These are phyloP conservation scores for Thermochaetoides thermophila DNA, from an alignment of 495 filamentous ascomycete species.

Conservation along the genomic window DNA sequence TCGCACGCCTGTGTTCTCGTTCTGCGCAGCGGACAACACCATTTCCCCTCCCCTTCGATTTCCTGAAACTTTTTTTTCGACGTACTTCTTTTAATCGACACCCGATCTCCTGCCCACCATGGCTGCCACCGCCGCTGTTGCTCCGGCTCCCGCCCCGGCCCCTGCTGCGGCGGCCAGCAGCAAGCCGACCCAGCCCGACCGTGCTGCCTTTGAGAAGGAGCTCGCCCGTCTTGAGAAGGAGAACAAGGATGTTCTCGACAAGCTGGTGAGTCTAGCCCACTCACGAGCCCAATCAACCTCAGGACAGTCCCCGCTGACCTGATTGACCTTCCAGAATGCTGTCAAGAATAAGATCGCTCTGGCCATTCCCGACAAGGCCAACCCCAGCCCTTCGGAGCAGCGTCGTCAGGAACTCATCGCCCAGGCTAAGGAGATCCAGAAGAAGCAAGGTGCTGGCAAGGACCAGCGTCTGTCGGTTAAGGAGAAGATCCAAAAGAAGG, in stretches of 20 bases:
- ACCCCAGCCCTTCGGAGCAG: conserved; percentile 60
- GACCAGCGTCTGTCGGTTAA: conserved; percentile 53
- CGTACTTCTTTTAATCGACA: no score
- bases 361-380: conserved; percentile 48
- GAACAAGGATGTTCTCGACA: conserved; percentile 53
- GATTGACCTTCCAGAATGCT: conserved; percentile 43
- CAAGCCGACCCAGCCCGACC: conserved; percentile 60
- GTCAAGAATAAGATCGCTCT: conserved; percentile 73
- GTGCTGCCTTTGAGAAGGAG: conserved; percentile 52
- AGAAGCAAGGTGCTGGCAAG: conserved; percentile 76
- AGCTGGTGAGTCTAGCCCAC: conserved; percentile 47
- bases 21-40: no score
- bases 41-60: no score
- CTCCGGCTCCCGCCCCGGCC: conserved; percentile 33
- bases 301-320: conserved; percentile 2
- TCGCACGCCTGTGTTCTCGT: no score
- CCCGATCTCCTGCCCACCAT: no score
- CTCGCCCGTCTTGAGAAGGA: conserved; percentile 72
- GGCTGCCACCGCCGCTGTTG: conserved; percentile 24
- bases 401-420: conserved; percentile 67
- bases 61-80: no score
- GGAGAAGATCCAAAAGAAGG: conserved; percentile 75
- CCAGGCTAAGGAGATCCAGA: conserved; percentile 55
- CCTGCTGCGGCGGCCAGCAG: conserved; percentile 32
- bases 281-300: neutral